Percentiles rank a stretch among this genome's conserved stretches.
These are phyloP conservation scores for Hypomontagnella submonticulosa DNA, from an alignment of 495 filamentous ascomycete species.

Conservation along the genomic window DNA sequence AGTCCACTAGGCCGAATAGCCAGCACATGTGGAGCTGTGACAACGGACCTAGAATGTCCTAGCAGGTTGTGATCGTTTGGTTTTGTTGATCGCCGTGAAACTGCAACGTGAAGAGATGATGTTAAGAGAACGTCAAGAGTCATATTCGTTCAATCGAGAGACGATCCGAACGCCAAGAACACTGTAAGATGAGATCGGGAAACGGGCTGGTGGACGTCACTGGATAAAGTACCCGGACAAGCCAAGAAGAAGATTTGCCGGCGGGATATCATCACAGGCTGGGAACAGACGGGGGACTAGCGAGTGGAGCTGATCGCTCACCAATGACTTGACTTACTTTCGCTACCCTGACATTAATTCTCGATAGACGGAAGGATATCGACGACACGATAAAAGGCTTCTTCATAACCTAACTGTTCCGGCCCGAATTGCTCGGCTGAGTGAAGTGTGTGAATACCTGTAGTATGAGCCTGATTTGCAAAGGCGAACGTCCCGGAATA, in stretches of 20 bases:
- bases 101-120: constrained; percentile 22
- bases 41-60: constrained; percentile 7
- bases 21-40: constrained; percentile 5
- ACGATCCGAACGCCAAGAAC: constrained; percentile 26
- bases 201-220: constrained; percentile 23
- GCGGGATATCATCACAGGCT: constrained; percentile 31
- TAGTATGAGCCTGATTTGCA: constrained; percentile 13
- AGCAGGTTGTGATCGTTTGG: constrained; percentile 8
- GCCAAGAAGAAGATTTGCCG: constrained; percentile 37
- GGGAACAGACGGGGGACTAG: constrained; percentile 22
- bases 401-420: constrained; percentile 4
- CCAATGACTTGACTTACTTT: constrained; percentile 27
- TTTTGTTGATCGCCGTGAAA: constrained; percentile 16
- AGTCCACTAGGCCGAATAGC: too few species aligned
- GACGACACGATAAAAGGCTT: constrained; percentile 17
- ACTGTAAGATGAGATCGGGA: constrained; percentile 31
- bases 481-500: constrained; percentile 15
- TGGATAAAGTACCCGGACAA: constrained; percentile 39
- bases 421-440: constrained; percentile 10
- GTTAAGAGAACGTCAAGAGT: neutral
- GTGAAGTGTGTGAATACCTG: constrained; percentile 12
- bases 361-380: constrained; percentile 1
- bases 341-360: neutral
- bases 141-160: constrained; percentile 8
- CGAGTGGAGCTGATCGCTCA: constrained; percentile 22